Base-by-base conservation (phyloP, 2,329 filamentous ascomycete genomes). In the Chrysoporthe austroafricana region DNA sequence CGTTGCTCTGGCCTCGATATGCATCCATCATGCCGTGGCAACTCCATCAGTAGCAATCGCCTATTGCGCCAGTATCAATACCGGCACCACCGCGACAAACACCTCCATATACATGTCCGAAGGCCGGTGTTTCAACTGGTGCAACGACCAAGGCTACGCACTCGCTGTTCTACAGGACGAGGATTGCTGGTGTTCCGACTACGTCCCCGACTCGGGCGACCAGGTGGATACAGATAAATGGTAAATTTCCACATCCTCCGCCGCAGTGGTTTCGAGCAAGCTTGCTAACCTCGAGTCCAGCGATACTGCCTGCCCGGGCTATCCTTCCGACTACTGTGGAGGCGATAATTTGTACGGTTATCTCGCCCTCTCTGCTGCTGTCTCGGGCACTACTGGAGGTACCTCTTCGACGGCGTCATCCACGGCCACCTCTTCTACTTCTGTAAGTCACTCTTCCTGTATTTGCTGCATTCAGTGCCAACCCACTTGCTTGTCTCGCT, bases 101-200 rank as follows among this genome's bases (percentile, higher is more conserved):
- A 76, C 76, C 83, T 80, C 52, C 70, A 84, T 83, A 71, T 90
- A 79, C 70, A 90, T 93, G 76, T 91, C 90, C 26, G 88, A 92
- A 72, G 91, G 91, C 42, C 83, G 88, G 14, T 95, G 92, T 75
- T 79, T 82, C 62, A 79, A 86, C 61, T 83, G 83, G 61, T 95
- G 92, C 78, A 73, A 77, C 36, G 73, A 75, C 26, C 72, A 73
- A 34, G 72, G 82, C 18, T 91, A 83, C 71, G 90, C 91, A 50
- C 92, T 90, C 70, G 91, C 90, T 71, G 82, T 95, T 60, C 80
- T 94, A 1, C 85, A 92, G 72, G 83, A 79, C 18, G 81, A 86
- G 43, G 77, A 83, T 63, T 95, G 92, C 76, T 95, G 91, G 91
- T 95, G 92, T 76, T 90, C 90, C 48, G 85, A 93, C 75, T 89